A percentile compares a stretch with the other conserved stretches of the same genome.
phyloP scores from a whole-genome alignment of 768 basidiomycete genomes.

The Solioccasus polychromus region DNA sequence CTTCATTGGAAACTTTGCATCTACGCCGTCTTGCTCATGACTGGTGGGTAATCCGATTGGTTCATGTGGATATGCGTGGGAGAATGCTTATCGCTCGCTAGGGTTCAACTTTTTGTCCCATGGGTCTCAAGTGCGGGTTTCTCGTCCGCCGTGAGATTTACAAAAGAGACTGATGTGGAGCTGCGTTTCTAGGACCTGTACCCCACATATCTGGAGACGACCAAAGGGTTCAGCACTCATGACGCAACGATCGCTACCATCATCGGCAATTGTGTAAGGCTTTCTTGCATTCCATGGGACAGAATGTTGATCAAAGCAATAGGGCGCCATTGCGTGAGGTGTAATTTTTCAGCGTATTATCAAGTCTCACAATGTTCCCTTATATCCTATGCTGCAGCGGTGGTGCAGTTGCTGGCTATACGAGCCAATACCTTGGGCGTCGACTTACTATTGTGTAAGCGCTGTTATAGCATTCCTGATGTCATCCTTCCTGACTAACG shows the following conservation, averaged over 20 bases:
- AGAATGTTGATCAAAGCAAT: neutral
- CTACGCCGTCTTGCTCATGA: constrained; percentile 83
- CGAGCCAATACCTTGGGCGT: constrained; percentile 76
- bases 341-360: too few relatives aligned
- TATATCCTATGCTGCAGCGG: constrained; percentile 38
- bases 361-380: too few relatives aligned
- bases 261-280: constrained; percentile 62
- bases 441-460: constrained; percentile 65
- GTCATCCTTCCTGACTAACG: neutral
- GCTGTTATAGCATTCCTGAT: neutral
- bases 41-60: constrained; percentile 30
- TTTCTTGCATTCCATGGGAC: neutral
- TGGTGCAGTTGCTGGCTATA: constrained; percentile 64
- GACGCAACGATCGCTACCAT: constrained; percentile 75
- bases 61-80: neutral
- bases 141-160: neutral
- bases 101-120: constrained; percentile 80
- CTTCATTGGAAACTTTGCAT: constrained; percentile 80
- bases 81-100: constrained; percentile 16
- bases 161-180: neutral
- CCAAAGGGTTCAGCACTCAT: constrained; percentile 58
- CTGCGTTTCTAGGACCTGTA: constrained; percentile 54
- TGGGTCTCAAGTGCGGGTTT: constrained; percentile 51
- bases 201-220: constrained; percentile 66
- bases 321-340: constrained; percentile 47